These are phyloP conservation scores for Ilex paraguariensis DNA, from an alignment of 305 asterid species.

Conservation along the genomic window DNA sequence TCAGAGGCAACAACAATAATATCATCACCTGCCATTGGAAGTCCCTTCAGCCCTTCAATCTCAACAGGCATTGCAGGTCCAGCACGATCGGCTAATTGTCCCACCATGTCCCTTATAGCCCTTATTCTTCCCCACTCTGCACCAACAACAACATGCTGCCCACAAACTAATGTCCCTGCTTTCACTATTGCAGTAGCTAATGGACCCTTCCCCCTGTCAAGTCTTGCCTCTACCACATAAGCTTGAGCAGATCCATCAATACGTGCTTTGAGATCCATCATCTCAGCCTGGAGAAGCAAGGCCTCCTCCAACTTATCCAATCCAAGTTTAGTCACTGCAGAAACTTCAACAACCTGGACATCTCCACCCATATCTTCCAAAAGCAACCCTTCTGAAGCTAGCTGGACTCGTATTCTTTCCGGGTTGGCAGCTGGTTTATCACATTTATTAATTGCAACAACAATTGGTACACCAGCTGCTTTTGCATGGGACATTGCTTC, in stretches of 20 bases:
- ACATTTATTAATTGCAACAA: constrained; percentile 91
- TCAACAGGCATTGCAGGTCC: constrained; percentile 94
- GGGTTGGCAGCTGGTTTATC: constrained; percentile 86
- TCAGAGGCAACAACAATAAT: constrained; percentile 88
- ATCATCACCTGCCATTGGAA: constrained; percentile 98
- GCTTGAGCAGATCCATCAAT: constrained; percentile 95
- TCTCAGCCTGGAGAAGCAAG: constrained; percentile 87
- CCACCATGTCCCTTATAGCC: constrained; percentile 69
- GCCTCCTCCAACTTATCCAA: constrained; percentile 89
- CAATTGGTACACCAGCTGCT: constrained; percentile 75
- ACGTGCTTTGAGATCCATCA: constrained; percentile 91
- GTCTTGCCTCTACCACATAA: constrained; percentile 97
- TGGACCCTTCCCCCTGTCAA: constrained; percentile 93
- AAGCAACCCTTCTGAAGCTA: constrained; percentile 72
- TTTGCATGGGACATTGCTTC: constrained; percentile 95
- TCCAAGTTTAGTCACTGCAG: constrained; percentile 67
- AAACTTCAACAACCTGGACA: constrained; percentile 95
- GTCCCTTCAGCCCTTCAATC: constrained; percentile 95
- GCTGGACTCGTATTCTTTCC: constrained; percentile 77
- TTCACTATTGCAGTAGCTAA: constrained; percentile 93
- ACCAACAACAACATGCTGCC: constrained; percentile 87
- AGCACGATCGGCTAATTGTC: constrained; percentile 52
- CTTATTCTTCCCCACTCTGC: constrained; percentile 96
- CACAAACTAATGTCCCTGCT: constrained; percentile 84
- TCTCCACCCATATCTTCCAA: constrained; percentile 98